Conservation (phyloP, 140 eudicot genomes). For the Oenanthe javanica region DNA sequence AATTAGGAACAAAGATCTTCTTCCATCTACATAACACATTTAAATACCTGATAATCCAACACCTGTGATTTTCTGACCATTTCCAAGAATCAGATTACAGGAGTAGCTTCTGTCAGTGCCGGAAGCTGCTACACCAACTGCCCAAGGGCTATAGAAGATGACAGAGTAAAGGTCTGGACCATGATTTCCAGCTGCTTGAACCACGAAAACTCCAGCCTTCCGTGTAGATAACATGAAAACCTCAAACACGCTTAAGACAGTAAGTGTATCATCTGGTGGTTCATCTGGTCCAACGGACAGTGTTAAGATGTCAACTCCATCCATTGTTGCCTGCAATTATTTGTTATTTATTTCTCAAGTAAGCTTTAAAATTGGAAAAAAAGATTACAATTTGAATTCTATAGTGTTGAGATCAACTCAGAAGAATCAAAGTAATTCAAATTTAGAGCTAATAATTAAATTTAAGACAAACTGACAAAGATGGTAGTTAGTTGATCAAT, state of each 20-base stretch:
- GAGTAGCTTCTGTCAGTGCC: conserved; percentile 69
- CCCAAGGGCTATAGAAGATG: conserved; percentile 88
- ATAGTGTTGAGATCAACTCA: no score
- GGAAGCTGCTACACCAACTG: conserved; percentile 74
- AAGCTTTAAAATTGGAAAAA: no score
- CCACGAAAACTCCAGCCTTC: conserved; percentile 77
- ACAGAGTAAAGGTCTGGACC: conserved; percentile 72
- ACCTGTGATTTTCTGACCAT: conserved; percentile 59
- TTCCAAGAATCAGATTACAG: conserved; percentile 60
- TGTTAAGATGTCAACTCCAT: conserved; percentile 80
- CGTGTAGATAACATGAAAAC: conserved; percentile 71
- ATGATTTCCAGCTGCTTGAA: conserved; percentile 79
- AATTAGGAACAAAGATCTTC: background rate
- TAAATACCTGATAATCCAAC: conserved; percentile 67
- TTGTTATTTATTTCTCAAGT: no score
- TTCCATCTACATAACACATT: no score
- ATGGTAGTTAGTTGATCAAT: conserved; percentile 72
- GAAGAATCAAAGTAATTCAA: background rate
- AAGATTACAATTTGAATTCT: no score
- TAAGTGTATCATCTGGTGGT: conserved; percentile 71
- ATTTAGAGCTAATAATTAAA: background rate
- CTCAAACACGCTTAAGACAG: conserved; percentile 72
- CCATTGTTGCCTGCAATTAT: conserved; percentile 58
- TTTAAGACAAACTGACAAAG: background rate
- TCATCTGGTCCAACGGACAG: conserved; percentile 87